Evolutionary conservation across 495 filamentous ascomycete genomes (phyloP).

Genomic region (Hyphodiscus hymeniophilus): DNA sequence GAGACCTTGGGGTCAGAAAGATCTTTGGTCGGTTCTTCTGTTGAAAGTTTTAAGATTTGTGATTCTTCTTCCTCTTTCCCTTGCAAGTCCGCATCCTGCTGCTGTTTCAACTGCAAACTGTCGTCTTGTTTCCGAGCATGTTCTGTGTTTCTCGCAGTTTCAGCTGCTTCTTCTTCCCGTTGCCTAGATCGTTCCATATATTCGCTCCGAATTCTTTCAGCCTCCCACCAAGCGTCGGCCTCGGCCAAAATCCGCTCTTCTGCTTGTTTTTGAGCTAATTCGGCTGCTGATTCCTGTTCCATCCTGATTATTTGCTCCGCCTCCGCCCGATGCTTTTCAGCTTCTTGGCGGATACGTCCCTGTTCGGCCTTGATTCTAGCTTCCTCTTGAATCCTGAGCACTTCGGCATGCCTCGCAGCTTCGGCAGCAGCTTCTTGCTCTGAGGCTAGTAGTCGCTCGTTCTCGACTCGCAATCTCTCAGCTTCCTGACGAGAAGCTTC

Average conservation of each 20-base stretch:
- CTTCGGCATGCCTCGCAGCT: background rate
- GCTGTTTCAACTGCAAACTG: background rate
- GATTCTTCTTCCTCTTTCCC: background rate
- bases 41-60: background rate
- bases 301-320: constrained; percentile 2
- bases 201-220: background rate
- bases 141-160: constrained; percentile 1
- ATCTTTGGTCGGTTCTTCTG: background rate
- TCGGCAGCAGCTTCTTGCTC: constrained; percentile 1
- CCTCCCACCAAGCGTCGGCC: background rate
- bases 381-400: background rate
- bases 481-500: background rate
- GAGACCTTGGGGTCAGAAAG: background rate
- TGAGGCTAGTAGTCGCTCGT: background rate
- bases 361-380: background rate
- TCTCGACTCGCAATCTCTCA: background rate
- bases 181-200: background rate
- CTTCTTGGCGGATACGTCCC: background rate
- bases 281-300: constrained; percentile 1
- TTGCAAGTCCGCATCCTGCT: constrained; percentile 1
- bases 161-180: constrained; percentile 1
- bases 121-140: background rate
- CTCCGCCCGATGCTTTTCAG: background rate
- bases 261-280: background rate
- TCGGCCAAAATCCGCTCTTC: background rate